phyloP scores from a whole-genome alignment of 768 basidiomycete species.

The Lanmaoa rubissima region DNA sequence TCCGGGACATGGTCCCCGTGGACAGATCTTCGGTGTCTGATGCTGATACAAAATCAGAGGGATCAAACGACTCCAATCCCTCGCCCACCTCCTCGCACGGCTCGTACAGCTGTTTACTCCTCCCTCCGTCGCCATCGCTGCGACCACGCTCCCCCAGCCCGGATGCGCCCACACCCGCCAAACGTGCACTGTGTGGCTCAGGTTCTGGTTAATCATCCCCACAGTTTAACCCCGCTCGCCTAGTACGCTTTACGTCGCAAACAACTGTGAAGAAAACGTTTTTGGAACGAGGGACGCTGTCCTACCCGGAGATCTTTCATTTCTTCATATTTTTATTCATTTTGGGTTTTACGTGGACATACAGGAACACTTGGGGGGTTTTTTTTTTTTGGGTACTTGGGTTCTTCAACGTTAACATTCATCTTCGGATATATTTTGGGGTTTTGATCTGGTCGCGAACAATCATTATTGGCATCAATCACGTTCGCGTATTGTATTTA shows the following conservation, averaged over 20 bases:
- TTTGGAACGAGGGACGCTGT: conserved; percentile 21
- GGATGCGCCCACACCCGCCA: conserved; percentile 15
- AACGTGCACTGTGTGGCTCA: conserved; percentile 8
- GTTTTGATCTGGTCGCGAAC: not conserved
- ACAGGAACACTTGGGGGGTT: conserved; percentile 6
- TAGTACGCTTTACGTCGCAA: conserved; percentile 24
- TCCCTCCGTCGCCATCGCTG: conserved; percentile 21
- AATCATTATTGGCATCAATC: conserved; percentile 12
- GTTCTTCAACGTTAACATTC: not conserved
- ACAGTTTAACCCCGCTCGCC: conserved; percentile 6
- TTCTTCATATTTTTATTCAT: conserved; percentile 13
- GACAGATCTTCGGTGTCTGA: conserved; percentile 9
- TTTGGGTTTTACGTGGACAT: conserved; percentile 17
- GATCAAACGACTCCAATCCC: conserved; percentile 7
- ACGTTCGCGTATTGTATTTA: conserved; percentile 17
- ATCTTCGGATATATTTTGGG: conserved; percentile 11
- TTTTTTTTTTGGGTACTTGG: not conserved
- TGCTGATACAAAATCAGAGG: conserved; percentile 19
- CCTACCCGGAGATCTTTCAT: not conserved
- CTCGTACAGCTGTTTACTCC: conserved; percentile 7
- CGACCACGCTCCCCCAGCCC: conserved; percentile 24
- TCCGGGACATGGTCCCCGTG: conserved; percentile 59
- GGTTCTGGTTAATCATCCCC: conserved; percentile 15
- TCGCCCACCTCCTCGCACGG: conserved; percentile 25
- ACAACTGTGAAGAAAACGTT: conserved; percentile 20